Conservation (phyloP, 805 yeast species). For the Saturnispora diversa region DNA sequence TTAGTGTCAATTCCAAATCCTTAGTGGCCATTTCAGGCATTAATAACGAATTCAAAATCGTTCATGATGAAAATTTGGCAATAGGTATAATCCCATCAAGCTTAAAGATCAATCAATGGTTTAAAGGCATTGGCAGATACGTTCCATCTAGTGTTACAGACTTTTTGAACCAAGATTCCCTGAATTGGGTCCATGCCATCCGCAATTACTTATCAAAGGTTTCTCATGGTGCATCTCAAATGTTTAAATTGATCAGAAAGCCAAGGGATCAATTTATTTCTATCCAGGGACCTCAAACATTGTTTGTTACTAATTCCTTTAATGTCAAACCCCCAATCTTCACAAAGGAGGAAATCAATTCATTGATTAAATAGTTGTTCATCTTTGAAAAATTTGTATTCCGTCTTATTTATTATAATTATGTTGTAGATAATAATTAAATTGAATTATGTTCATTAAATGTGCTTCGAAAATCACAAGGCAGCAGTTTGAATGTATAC, state of each 20-base stretch:
- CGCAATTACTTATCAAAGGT: neutral
- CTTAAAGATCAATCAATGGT: too few relatives aligned
- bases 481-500: slow-evolving; percentile 11
- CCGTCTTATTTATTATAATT: neutral
- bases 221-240: neutral
- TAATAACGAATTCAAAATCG: too few relatives aligned
- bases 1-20: slow-evolving; percentile 33
- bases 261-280: slow-evolving; percentile 22
- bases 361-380: neutral
- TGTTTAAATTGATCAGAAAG: neutral
- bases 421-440: too few relatives aligned
- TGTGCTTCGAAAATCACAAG: neutral
- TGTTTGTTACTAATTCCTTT: slow-evolving; percentile 25
- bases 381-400: too few relatives aligned
- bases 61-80: slow-evolving; percentile 9
- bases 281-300: slow-evolving; percentile 27
- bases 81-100: slow-evolving; percentile 18
- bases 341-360: slow-evolving; percentile 20
- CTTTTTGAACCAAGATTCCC: too few relatives aligned
- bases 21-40: slow-evolving; percentile 33
- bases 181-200: neutral
- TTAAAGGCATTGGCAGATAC: too few relatives aligned
- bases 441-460: neutral
- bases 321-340: slow-evolving; percentile 21
- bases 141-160: too few relatives aligned